Evolutionary conservation across 2,329 filamentous ascomycete species (phyloP).

Genomic region (Apiospora koreana): DNA sequence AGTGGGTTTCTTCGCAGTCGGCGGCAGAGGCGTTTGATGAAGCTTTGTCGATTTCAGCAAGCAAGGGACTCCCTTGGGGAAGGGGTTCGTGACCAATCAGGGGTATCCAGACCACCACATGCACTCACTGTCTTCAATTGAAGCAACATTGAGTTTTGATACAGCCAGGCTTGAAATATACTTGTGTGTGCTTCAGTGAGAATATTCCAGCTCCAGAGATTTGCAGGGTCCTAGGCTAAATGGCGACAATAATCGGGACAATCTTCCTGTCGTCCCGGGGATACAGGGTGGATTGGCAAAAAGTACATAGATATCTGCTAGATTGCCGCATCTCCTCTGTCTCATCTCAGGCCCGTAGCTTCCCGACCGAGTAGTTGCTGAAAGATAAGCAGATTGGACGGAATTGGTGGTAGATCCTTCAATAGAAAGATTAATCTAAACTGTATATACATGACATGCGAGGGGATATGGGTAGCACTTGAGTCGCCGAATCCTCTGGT

Average conservation of each 20-base stretch:
- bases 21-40: neutral
- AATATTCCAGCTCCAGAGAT: neutral
- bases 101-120: neutral
- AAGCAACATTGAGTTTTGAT: neutral
- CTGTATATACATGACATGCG: neutral
- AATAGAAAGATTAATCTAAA: neutral
- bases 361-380: neutral
- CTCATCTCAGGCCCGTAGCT: neutral
- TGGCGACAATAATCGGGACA: neutral
- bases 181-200: neutral
- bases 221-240: conserved; percentile 5
- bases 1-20: neutral
- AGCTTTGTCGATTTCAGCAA: neutral
- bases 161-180: neutral
- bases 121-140: neutral
- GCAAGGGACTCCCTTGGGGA: neutral
- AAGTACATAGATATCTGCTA: neutral
- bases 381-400: neutral
- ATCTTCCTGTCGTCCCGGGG: neutral
- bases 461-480: neutral
- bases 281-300: neutral
- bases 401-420: neutral
- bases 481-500: neutral
- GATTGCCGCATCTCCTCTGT: neutral
- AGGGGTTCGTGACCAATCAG: neutral